Evolutionary conservation across 306 rosid genomes (phyloP).

Genomic region (Sicyos baderoa): DNA sequence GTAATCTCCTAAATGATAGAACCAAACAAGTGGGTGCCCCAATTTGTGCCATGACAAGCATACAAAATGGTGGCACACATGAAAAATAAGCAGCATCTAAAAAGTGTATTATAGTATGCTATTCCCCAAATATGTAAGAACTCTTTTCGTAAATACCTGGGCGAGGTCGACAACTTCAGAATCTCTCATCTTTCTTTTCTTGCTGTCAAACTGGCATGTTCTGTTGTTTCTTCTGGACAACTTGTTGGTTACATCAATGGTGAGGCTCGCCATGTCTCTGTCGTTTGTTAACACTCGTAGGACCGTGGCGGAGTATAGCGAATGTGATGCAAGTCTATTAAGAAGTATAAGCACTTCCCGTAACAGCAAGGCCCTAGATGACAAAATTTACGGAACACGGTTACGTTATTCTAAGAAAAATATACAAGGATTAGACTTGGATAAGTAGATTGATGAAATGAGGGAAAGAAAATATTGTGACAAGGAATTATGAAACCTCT

Average conservation of each 20-base stretch:
- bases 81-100: neutral
- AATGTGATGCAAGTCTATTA: conserved; percentile 65
- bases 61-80: neutral
- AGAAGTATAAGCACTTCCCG: conserved; percentile 83
- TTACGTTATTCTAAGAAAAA: conserved; percentile 14
- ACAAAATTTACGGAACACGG: conserved; percentile 15
- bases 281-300: conserved; percentile 40
- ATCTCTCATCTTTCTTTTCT: conserved; percentile 41
- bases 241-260: conserved; percentile 58
- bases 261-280: conserved; percentile 64
- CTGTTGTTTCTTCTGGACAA: conserved; percentile 42
- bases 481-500: neutral
- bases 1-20: neutral
- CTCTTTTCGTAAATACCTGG: conserved; percentile 54
- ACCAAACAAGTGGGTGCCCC: neutral
- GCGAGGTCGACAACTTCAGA: conserved; percentile 68
- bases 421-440: neutral
- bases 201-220: conserved; percentile 28
- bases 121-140: conserved; percentile 52
- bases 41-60: too few species aligned
- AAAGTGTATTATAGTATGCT: conserved; percentile 19
- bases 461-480: neutral
- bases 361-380: conserved; percentile 63
- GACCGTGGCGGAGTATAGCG: conserved; percentile 46
- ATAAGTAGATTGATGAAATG: neutral